Evolutionary conservation across 768 basidiomycete genomes (phyloP), one percentile per base, ranked within the genome.

Genomic region (Russula lepida): DNA sequence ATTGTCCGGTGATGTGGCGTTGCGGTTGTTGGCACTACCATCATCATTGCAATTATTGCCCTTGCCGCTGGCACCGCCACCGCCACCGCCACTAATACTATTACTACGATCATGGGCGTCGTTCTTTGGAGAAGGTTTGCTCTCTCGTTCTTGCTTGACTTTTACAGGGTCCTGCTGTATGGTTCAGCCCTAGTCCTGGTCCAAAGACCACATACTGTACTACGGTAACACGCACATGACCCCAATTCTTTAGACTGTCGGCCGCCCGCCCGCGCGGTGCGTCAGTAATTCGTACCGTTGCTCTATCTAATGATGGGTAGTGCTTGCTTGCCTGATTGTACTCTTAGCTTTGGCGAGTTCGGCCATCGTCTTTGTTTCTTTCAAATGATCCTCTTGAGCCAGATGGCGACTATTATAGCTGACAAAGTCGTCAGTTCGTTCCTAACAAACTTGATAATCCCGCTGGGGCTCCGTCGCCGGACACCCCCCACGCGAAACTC

Each of bases 371-470:
- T 71, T 71, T 1, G 66, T 73, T 13, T 71, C 69, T 60, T 72
- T 74, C 47, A 71, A 54, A 39, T 70, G 69, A 25, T 68, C 69
- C 41, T 73, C 72, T 52, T 71, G 71, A 15, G 68, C 69, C n/a
- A 73, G 47, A 60, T 74, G 72, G 39, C 70, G 68, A 30, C 68
- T 71, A 53, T 68, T 67, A 54, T 74, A 72, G 11, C 72, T 72
- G 56, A 12, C 25, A 12, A n/a, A n/a, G n/a, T n/a, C 3, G 27
- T 13, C n/a, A n/a, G n/a, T n/a, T n/a, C n/a, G n/a, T n/a, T n/a
- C n/a, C n/a, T n/a, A n/a, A n/a, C n/a, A n/a, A n/a, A n/a, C n/a
- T n/a, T n/a, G n/a, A n/a, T n/a, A n/a, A n/a, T n/a, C n/a, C n/a
- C n/a, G n/a, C n/a, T n/a, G n/a, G n/a, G n/a, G n/a, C n/a, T n/a